Evolutionary conservation across 352 stramenopile species (phyloP), one percentile per base, ranked within the genome.

Genomic region (Globisporangium nodosum): DNA sequence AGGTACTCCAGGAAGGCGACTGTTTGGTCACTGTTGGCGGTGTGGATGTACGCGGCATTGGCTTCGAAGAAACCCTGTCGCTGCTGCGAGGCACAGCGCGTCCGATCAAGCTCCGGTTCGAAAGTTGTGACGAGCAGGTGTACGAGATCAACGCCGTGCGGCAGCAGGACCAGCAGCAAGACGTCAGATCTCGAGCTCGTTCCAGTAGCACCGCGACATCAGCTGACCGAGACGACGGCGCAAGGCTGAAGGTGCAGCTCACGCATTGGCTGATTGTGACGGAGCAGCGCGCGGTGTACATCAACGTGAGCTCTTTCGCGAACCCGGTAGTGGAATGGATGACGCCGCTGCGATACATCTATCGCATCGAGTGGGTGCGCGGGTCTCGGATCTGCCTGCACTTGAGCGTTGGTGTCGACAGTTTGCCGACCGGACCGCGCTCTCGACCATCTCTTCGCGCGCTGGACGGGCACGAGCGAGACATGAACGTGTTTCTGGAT

Each of bases 251-350:
- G 50, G 85, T 96, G 12, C 78, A 91, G 49, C 58, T 93, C 56
- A 74, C 69, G 3, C 87, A 96, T 61, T 96, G 87, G 87, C 62
- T 94, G 31, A 94, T 96, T 33, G 85, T 96, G 49, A 96, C 87
- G 16, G 87, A 96, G 58, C 78, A 92, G 55, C 81, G 85, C 15
- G 87, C 76, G 24, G 58, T 96, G 54, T 94, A 94, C 61, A 91
- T 94, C 56, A 92, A 91, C 54, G 85, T 94, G 2, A 80, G 79
- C 3, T 92, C 79, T 31, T 81, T 85, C 24, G 74, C 73, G 8
- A 83, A 90, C 30, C 84, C 86, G 0, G 63, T 93, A 21, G 83
- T 96, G 11, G 85, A 96, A 56, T 96, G 87, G 87, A 93, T 91
- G 77, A 92, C 83, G 21, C 87, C 87, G n/a, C 65, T 96, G 62